A percentile compares a stretch with the other conserved stretches of the same genome.
Conservation (phyloP, 208 protist species). For the Phytomonas sp. region DNA sequence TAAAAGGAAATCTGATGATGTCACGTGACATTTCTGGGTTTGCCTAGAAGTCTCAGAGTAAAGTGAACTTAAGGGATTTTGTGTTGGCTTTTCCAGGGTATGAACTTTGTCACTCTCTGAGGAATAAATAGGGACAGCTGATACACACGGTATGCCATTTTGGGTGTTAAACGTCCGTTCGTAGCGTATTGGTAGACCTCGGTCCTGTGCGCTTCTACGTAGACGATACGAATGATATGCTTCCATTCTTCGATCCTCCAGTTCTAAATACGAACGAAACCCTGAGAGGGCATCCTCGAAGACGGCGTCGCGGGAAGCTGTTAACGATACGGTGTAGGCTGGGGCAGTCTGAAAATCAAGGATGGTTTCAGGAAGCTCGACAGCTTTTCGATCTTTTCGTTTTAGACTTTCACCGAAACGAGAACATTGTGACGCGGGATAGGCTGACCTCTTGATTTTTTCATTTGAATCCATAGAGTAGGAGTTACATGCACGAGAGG, state of each 20-base stretch:
- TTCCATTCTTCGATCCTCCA: constrained; percentile 14
- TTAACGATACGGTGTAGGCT: constrained; percentile 30
- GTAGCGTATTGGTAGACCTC: neutral
- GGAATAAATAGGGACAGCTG: neutral
- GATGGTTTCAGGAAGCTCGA: constrained; percentile 32
- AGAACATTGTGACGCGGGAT: neutral
- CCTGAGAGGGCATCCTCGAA: constrained; percentile 43
- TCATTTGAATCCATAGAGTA: constrained; percentile 7
- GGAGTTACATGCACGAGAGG: constrained; percentile 1
- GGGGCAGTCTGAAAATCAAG: constrained; percentile 35
- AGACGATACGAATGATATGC: neutral
- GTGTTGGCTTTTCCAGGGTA: neutral
- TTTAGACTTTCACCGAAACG: neutral
- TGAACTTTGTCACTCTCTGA: neutral
- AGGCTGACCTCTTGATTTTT: constrained; percentile 1
- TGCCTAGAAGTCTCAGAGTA: neutral
- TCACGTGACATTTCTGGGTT: neutral
- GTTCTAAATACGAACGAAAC: constrained; percentile 33
- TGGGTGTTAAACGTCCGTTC: neutral
- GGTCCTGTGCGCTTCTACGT: neutral
- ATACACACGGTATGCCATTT: neutral
- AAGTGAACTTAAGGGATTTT: neutral
- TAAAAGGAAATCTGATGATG: neutral
- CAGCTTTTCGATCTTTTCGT: neutral
- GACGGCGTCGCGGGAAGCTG: constrained; percentile 26